Conservation (phyloP, 352 stramenopile species). For the Globisporangium spiculum region DNA sequence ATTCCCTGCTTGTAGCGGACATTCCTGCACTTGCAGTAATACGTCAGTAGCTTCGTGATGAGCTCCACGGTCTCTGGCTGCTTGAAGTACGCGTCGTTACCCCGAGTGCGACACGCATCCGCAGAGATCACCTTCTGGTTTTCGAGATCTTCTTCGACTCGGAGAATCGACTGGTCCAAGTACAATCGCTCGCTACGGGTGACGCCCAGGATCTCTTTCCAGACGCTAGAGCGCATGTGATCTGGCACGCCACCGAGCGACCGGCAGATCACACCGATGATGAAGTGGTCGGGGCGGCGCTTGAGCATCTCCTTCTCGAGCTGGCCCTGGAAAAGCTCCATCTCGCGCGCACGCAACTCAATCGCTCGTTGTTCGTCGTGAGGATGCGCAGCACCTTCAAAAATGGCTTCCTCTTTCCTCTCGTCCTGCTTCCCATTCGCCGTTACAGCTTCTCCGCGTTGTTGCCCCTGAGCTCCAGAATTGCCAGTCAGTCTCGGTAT, state of each 20-base stretch:
- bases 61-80: conserved; percentile 68
- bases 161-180: conserved; percentile 68
- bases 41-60: conserved; percentile 87
- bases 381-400: neutral
- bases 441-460: neutral
- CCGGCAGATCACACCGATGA: conserved; percentile 67
- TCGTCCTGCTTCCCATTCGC: neutral
- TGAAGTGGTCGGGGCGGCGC: conserved; percentile 65
- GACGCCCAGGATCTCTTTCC: conserved; percentile 78
- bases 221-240: conserved; percentile 56
- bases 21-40: conserved; percentile 90
- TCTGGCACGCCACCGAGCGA: conserved; percentile 61
- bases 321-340: conserved; percentile 29
- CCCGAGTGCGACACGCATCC: conserved; percentile 81
- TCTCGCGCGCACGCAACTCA: conserved; percentile 9
- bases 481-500: no score
- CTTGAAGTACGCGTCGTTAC: conserved; percentile 76
- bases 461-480: neutral
- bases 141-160: conserved; percentile 79
- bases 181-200: conserved; percentile 54
- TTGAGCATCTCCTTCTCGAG: conserved; percentile 68
- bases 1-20: conserved; percentile 94
- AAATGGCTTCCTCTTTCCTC: neutral
- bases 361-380: neutral
- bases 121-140: conserved; percentile 91